phyloP scores from a whole-genome alignment of 371 early-diverging fungal genomes.

The Mortierella sp. region DNA sequence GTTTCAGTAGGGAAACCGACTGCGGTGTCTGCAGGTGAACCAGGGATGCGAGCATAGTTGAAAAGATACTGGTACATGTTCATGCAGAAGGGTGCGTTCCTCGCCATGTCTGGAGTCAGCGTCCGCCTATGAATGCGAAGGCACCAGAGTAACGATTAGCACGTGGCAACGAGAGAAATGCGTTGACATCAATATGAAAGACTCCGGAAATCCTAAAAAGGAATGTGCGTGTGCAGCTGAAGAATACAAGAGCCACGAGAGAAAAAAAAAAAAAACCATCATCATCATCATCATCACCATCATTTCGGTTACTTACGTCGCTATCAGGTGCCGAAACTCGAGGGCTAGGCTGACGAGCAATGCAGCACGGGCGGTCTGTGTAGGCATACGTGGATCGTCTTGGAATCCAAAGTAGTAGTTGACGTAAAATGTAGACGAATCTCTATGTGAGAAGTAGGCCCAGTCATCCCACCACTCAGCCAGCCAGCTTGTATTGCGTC shows the following conservation, averaged over 20 bases:
- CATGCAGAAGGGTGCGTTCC: slow-evolving; percentile 76
- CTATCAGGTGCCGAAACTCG: slow-evolving; percentile 51
- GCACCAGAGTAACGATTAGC: background rate
- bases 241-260: background rate
- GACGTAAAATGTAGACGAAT: slow-evolving; percentile 54
- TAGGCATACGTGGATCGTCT: slow-evolving; percentile 55
- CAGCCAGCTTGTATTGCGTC: slow-evolving; percentile 42
- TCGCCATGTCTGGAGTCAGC: slow-evolving; percentile 74
- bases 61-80: slow-evolving; percentile 75
- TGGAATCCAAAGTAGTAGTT: slow-evolving; percentile 58
- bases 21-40: slow-evolving; percentile 66
- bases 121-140: slow-evolving; percentile 47
- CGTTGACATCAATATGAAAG: background rate
- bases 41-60: slow-evolving; percentile 72
- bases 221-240: slow-evolving; percentile 30
- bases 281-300: background rate
- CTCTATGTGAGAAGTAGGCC: slow-evolving; percentile 56
- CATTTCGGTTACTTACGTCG: slow-evolving; percentile 35
- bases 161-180: background rate
- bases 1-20: slow-evolving; percentile 58
- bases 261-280: slow-evolving; percentile 6
- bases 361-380: slow-evolving; percentile 55
- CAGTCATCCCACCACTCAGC: slow-evolving; percentile 59
- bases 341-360: slow-evolving; percentile 54
- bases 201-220: slow-evolving; percentile 67